Percentiles rank a stretch among this genome's conserved stretches.
These are phyloP conservation scores for Dioscorea cayenensis DNA, from an alignment of 116 monocot genomes.

Conservation along the genomic window DNA sequence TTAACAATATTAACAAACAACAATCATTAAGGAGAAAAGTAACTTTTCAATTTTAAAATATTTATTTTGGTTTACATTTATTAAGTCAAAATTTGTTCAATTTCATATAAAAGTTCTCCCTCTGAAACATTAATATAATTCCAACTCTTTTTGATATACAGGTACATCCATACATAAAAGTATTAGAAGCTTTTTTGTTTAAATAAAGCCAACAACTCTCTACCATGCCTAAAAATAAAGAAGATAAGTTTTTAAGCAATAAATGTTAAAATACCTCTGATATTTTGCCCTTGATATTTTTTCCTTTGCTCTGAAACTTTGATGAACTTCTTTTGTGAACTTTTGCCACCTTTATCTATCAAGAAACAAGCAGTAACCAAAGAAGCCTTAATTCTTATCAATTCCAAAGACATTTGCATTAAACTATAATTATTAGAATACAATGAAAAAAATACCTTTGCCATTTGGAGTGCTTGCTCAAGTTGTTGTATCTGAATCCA, in stretches of 20 bases:
- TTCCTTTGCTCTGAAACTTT: constrained; percentile 6
- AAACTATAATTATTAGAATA: constrained; percentile 5
- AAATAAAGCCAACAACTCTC: no score
- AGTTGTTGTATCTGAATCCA: constrained; percentile 85
- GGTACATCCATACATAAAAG: no score
- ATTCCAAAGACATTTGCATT: not conserved
- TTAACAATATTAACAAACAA: no score
- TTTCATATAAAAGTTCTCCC: no score
- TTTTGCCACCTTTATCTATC: constrained; percentile 51
- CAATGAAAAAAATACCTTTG: constrained; percentile 39
- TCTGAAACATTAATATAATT: no score
- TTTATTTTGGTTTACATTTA: no score
- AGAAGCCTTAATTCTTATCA: constrained; percentile 1
- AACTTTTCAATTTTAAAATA: no score
- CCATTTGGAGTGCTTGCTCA: constrained; percentile 77
- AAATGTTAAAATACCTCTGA: constrained; percentile 26
- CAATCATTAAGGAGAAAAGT: no score
- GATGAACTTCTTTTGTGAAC: constrained; percentile 34
- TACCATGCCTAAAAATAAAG: no score
- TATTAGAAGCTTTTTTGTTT: no score
- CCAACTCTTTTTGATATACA: no score
- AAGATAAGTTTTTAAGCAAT: not conserved
- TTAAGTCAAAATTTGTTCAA: no score
- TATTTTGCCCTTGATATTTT: constrained; percentile 13
- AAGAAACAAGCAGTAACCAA: constrained; percentile 10